Evolutionary conservation across 805 yeast species (phyloP).

Genomic region (Kazachstania kunashirensis): DNA sequence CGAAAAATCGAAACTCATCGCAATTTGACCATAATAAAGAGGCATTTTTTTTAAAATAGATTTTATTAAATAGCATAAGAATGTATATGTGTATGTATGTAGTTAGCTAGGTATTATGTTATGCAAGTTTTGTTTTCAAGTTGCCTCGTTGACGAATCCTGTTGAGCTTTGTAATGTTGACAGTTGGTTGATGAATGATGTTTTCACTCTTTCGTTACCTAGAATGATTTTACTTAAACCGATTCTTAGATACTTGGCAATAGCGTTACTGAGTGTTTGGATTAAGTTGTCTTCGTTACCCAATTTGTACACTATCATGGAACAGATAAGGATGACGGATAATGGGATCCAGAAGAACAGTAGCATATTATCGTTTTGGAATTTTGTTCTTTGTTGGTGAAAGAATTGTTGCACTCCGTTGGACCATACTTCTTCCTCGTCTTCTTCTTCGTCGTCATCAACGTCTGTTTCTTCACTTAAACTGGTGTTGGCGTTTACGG

Average conservation of each 20-base stretch:
- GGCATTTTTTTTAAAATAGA: too few species aligned
- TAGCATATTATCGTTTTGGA: conserved; percentile 67
- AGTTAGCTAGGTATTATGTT: too few species aligned
- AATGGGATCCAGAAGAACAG: conserved; percentile 86
- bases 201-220: conserved; percentile 40
- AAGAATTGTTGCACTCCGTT: conserved; percentile 31
- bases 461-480: neutral
- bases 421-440: conserved; percentile 26
- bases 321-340: conserved; percentile 42
- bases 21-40: too few species aligned
- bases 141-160: neutral
- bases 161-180: conserved; percentile 14
- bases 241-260: conserved; percentile 33
- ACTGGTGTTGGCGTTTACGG: neutral
- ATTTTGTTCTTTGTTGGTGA: conserved; percentile 33
- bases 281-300: conserved; percentile 30
- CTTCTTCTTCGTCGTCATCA: conserved; percentile 8
- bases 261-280: conserved; percentile 11
- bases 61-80: too few species aligned
- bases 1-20: too few species aligned
- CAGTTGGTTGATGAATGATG: conserved; percentile 29
- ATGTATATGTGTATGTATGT: too few species aligned
- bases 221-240: conserved; percentile 38
- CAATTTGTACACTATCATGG: conserved; percentile 32
- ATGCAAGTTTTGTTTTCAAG: too few species aligned